A percentile compares a stretch with the other conserved stretches of the same genome.
Conservation (phyloP, 768 basidiomycete species). For the Lepiota venenata region DNA sequence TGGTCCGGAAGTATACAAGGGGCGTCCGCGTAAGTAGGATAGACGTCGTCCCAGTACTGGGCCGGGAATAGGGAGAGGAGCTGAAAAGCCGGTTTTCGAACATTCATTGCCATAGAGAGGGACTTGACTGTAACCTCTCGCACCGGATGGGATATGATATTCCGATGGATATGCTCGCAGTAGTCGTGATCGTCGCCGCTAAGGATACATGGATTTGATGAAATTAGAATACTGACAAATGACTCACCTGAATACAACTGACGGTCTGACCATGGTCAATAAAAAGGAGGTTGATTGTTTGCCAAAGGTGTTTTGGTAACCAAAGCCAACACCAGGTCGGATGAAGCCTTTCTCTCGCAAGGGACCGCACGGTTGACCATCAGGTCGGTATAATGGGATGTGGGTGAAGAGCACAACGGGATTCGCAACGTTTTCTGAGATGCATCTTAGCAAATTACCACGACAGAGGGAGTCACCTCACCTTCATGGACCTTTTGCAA, state of each 20-base stretch:
- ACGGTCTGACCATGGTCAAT: conserved; percentile 60
- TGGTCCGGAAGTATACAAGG: conserved; percentile 87
- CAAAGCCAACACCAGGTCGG: conserved; percentile 67
- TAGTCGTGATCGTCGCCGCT: conserved; percentile 97
- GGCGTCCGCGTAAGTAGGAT: conserved; percentile 43
- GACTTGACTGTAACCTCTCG: conserved; percentile 88
- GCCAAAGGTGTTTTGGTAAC: conserved; percentile 84
- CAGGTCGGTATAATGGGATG: conserved; percentile 81
- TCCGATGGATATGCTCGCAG: conserved; percentile 66
- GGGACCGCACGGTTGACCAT: conserved; percentile 69
- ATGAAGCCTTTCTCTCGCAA: conserved; percentile 74
- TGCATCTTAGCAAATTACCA: conserved; percentile 4
- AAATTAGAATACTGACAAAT: conserved; percentile 5
- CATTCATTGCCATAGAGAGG: conserved; percentile 86
- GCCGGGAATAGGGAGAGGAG: conserved; percentile 66
- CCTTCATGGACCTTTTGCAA: conserved; percentile 39
- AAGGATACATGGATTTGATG: conserved; percentile 8
- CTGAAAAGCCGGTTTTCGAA: conserved; percentile 84
- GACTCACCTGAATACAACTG: conserved; percentile 69
- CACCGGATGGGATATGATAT: conserved; percentile 21
- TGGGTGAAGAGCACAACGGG: conserved; percentile 80
- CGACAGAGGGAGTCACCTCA: conserved; percentile 16
- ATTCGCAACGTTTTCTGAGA: conserved; percentile 27
- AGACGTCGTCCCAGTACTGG: conserved; percentile 9
- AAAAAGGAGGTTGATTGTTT: conserved; percentile 63